These are phyloP conservation scores for Pestalotiopsis sp. DNA, from an alignment of 2,329 filamentous ascomycete species.

Conservation along the genomic window DNA sequence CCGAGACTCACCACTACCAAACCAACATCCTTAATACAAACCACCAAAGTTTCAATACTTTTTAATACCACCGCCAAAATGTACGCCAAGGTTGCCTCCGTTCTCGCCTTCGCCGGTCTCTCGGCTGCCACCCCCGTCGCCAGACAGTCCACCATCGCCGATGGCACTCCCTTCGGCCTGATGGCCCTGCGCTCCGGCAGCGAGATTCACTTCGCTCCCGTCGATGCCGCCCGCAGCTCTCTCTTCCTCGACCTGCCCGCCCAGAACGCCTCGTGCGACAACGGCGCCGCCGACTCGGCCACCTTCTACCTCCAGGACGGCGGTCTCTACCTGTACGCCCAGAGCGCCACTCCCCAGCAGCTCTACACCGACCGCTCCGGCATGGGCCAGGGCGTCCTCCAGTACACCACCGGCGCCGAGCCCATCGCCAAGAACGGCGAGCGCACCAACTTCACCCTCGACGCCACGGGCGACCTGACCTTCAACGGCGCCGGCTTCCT, in stretches of 20 bases:
- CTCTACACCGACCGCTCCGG: constrained; percentile 59
- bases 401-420: constrained; percentile 52
- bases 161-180: constrained; percentile 46
- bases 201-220: constrained; percentile 46
- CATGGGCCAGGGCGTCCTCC: constrained; percentile 59
- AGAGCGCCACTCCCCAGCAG: constrained; percentile 45
- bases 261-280: constrained; percentile 54
- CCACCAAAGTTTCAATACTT: not conserved
- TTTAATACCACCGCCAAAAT: constrained; percentile 2
- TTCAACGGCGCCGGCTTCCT: constrained; percentile 48
- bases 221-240: constrained; percentile 47
- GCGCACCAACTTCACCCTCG: constrained; percentile 49
- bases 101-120: not conserved
- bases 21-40: not conserved
- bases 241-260: constrained; percentile 46
- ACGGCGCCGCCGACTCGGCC: constrained; percentile 41
- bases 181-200: constrained; percentile 53
- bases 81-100: constrained; percentile 3
- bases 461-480: constrained; percentile 44
- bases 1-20: not conserved
- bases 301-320: constrained; percentile 51
- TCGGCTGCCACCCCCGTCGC: not conserved
- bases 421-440: constrained; percentile 43
- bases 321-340: constrained; percentile 52
- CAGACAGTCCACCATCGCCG: constrained; percentile 20